These are phyloP conservation scores for Ophiosphaerella korrae DNA, from an alignment of 2,329 filamentous ascomycete species.

Conservation along the genomic window DNA sequence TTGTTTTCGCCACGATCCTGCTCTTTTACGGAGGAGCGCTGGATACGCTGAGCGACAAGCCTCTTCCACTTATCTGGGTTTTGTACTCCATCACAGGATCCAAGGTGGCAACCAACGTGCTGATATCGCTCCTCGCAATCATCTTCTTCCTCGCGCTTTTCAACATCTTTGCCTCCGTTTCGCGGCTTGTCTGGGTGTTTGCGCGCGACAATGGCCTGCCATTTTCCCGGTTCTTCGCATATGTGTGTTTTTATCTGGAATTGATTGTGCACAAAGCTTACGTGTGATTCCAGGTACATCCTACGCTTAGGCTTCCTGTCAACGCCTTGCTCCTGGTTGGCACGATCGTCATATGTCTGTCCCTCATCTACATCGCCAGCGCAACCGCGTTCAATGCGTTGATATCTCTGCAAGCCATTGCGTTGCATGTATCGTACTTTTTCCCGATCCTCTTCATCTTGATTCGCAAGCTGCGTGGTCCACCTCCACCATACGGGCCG, in stretches of 20 bases:
- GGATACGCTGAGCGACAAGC: conserved; percentile 16
- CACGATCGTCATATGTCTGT: conserved; percentile 37
- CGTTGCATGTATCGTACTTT: conserved; percentile 40
- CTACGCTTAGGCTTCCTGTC: conserved; percentile 30
- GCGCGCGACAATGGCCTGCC: conserved; percentile 55
- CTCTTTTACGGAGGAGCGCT: conserved; percentile 53
- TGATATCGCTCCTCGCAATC: conserved; percentile 47
- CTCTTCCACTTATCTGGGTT: conserved; percentile 46
- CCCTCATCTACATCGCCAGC: conserved; percentile 38
- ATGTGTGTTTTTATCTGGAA: conserved; percentile 19
- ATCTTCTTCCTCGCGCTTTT: conserved; percentile 49
- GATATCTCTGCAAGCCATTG: conserved; percentile 40
- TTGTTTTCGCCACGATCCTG: conserved; percentile 52
- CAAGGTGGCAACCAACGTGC: conserved; percentile 46
- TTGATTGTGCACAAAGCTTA: background rate
- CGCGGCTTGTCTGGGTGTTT: conserved; percentile 57
- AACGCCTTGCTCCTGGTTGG: conserved; percentile 32
- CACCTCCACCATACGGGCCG: conserved; percentile 29
- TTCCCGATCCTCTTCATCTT: conserved; percentile 37
- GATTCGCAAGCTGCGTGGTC: conserved; percentile 22
- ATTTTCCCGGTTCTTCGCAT: conserved; percentile 38
- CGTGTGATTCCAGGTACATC: conserved; percentile 24
- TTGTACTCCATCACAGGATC: conserved; percentile 50
- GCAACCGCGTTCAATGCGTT: conserved; percentile 45
- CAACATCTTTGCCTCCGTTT: conserved; percentile 54